Evolutionary conservation across 2,329 filamentous ascomycete genomes (phyloP).

Genomic region (Calonectria pauciramosa): DNA sequence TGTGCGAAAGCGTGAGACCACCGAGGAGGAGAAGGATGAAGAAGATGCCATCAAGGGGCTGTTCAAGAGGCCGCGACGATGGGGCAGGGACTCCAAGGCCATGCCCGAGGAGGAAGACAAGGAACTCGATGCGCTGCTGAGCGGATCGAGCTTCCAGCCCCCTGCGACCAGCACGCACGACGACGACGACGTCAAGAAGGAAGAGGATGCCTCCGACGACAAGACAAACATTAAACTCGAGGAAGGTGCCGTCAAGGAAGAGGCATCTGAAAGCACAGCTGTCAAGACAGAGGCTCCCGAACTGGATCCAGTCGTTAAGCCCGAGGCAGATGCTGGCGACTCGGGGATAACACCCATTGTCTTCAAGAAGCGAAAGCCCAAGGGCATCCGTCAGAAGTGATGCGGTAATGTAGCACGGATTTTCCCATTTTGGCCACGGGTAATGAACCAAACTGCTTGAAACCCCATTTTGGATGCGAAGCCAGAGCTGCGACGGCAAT

Average conservation of each 20-base stretch:
- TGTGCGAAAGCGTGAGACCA: conserved; percentile 72
- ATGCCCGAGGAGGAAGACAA: conserved; percentile 61
- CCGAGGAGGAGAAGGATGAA: conserved; percentile 73
- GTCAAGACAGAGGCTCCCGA: conserved; percentile 59
- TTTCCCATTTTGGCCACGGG: neutral
- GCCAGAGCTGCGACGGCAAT: neutral
- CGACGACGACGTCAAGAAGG: conserved; percentile 32
- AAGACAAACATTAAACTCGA: conserved; percentile 50
- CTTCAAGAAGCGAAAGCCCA: conserved; percentile 86
- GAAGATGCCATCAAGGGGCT: conserved; percentile 70
- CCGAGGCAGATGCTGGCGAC: conserved; percentile 44
- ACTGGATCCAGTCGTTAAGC: conserved; percentile 43
- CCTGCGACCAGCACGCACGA: conserved; percentile 44
- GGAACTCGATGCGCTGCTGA: conserved; percentile 75
- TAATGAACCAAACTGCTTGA: neutral
- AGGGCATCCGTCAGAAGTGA: conserved; percentile 72
- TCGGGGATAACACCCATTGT: conserved; percentile 64
- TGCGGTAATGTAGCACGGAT: neutral
- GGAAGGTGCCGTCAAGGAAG: conserved; percentile 20
- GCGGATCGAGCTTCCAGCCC: conserved; percentile 49
- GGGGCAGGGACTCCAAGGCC: conserved; percentile 67
- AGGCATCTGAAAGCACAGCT: conserved; percentile 19
- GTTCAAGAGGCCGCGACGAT: conserved; percentile 70
- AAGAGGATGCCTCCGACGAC: conserved; percentile 41
- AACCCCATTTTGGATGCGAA: neutral